Base-by-base conservation (phyloP, 768 basidiomycete genomes). In the Lactarius hatsudake region DNA sequence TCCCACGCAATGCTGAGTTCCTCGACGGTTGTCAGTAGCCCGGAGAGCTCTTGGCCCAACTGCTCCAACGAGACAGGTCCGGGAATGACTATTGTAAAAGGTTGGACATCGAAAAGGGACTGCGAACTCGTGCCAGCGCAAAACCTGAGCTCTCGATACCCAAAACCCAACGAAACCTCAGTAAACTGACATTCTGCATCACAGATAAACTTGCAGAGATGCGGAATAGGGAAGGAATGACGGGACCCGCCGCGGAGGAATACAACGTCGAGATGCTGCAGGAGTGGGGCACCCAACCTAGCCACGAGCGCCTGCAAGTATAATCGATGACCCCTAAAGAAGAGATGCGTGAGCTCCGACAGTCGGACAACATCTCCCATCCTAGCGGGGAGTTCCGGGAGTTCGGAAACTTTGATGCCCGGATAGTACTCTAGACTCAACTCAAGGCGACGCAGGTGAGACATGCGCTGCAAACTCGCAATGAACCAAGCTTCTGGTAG, bases 221-320 rank as follows among this genome's bases (percentile, higher is more conserved):
- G 28, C 8, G 36, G 28, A 48, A 57, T 17, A 18, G 61, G n/a
- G 26, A n/a, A 6, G 5, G n/a, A n/a, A 8, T 2, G 45, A 20
- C 1, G 9, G 2, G 28, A 2, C 45, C n/a, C 9, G 45, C n/a
- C 20, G n/a, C 18, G 3, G 45, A 48, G n/a, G 34, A 32, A 8
- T 0, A 0, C 1, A 30, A 38, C 9, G 13, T 32, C 1, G 38
- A 62, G 5, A 38, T 42, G 32, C 18, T 56, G 53, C 6, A 66
- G 43, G 28, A 23, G 48, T n/a, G 65, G 60, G 32, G 60, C 65
- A 9, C 34, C 18, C 12, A 66, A 38, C 32, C 54, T 43, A 5
- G 36, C 18, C 43, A 62, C 2, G 8, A 66, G 43, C 18, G 9
- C 15, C 13, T 58, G 26, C 34, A 66, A 51, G 17, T n/a, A 30